phyloP scores from a whole-genome alignment of 768 basidiomycete genomes.

The Agaricus sinodeliciosus region DNA sequence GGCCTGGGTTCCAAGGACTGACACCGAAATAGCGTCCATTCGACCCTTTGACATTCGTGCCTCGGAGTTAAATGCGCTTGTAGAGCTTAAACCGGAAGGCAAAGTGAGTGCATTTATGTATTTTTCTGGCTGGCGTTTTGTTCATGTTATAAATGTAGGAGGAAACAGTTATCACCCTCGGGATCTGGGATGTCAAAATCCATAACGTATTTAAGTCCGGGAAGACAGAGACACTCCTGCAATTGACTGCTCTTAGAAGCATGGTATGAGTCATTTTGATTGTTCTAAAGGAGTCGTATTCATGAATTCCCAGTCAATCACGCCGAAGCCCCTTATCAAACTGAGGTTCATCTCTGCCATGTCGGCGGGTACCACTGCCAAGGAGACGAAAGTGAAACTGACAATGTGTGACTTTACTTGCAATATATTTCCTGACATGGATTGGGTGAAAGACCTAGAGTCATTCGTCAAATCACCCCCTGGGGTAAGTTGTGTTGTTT shows the following conservation, averaged over 20 bases:
- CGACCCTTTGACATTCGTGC: constrained; percentile 11
- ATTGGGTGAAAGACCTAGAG: constrained; percentile 55
- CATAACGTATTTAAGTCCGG: constrained; percentile 37
- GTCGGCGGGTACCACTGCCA: constrained; percentile 54
- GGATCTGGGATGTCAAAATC: constrained; percentile 55
- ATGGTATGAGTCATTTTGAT: constrained; percentile 38
- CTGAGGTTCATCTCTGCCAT: constrained; percentile 61
- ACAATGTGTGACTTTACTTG: constrained; percentile 59
- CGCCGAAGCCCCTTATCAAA: constrained; percentile 48
- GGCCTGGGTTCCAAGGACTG: constrained; percentile 15
- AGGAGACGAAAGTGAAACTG: constrained; percentile 71
- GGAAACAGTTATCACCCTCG: constrained; percentile 50
- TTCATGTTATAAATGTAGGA: background rate
- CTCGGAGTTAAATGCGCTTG: constrained; percentile 17
- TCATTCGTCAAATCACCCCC: constrained; percentile 77
- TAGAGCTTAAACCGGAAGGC: constrained; percentile 67
- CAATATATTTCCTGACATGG: constrained; percentile 53
- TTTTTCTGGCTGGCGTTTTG: background rate
- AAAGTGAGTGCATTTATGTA: constrained; percentile 40
- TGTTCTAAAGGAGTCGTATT: background rate
- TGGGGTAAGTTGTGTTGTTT: constrained; percentile 51
- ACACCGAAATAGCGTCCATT: background rate
- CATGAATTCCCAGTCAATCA: constrained; percentile 28
- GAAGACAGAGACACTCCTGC: constrained; percentile 36
- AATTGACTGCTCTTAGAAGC: constrained; percentile 47